Percentiles rank a stretch among this genome's conserved stretches.
Evolutionary conservation across 2,329 filamentous ascomycete genomes (phyloP).

Genomic region (Claviceps digitariae): DNA sequence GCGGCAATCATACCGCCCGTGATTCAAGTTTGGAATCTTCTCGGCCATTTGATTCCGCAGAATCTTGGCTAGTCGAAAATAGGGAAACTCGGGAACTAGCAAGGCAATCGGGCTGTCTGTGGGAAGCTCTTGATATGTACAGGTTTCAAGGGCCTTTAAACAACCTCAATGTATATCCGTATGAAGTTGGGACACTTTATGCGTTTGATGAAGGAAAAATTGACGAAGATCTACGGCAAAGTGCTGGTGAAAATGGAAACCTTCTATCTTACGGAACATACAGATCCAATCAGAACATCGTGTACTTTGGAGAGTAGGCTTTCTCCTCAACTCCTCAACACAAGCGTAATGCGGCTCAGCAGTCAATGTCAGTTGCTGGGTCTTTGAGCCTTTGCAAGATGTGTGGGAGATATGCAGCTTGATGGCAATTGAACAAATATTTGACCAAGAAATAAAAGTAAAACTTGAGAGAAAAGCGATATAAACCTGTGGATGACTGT

Average conservation of each 20-base stretch:
- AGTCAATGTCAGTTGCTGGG: conserved; percentile 40
- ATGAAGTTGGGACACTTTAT: neutral
- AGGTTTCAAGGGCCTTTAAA: neutral
- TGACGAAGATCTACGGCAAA: neutral
- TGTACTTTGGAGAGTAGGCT: conserved; percentile 14
- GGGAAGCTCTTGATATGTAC: neutral
- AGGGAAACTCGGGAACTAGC: conserved; percentile 2
- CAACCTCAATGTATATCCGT: neutral
- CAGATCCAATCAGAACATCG: conserved; percentile 5
- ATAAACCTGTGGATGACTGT: too few relatives aligned
- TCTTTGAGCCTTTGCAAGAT: conserved; percentile 33
- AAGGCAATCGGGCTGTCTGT: conserved; percentile 1
- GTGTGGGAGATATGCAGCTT: conserved; percentile 17
- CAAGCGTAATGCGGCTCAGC: neutral
- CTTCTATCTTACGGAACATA: neutral
- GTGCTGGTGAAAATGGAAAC: neutral
- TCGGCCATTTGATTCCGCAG: conserved; percentile 3
- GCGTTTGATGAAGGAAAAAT: neutral
- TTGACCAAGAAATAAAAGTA: neutral
- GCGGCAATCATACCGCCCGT: conserved; percentile 2
- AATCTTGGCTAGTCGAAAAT: conserved; percentile 1
- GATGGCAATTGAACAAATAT: neutral
- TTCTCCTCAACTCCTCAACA: neutral
- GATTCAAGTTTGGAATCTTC: neutral
- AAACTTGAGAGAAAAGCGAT: conserved; percentile 21